Percentiles rank a stretch among this genome's conserved stretches.
Evolutionary conservation across 768 basidiomycete species (phyloP).

Genomic region (Suillus bovinus): DNA sequence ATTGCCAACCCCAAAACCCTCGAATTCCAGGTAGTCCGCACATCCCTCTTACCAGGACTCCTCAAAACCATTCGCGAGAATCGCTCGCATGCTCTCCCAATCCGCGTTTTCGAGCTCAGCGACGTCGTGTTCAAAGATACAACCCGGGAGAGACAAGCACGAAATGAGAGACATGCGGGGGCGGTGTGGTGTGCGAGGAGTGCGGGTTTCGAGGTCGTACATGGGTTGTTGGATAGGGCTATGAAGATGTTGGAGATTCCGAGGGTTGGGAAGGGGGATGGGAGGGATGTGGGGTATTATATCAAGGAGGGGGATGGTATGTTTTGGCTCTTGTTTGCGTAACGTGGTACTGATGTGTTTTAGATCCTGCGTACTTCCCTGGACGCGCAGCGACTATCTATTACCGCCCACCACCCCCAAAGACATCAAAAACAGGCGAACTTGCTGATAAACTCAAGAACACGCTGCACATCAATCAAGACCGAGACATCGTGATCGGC

Average conservation of each 20-base stretch:
- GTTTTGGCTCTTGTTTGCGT: slow-evolving; percentile 23
- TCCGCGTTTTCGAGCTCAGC: slow-evolving; percentile 91
- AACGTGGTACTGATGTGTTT: slow-evolving; percentile 8
- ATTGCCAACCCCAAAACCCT: slow-evolving; percentile 97
- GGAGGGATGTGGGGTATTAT: slow-evolving; percentile 81
- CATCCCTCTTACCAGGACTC: slow-evolving; percentile 92
- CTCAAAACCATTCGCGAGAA: slow-evolving; percentile 98
- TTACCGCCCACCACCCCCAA: slow-evolving; percentile 58
- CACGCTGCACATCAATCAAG: slow-evolving; percentile 33
- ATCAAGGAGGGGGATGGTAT: slow-evolving; percentile 83
- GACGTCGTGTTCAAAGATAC: slow-evolving; percentile 92
- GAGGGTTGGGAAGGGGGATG: slow-evolving; percentile 60
- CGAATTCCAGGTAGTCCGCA: slow-evolving; percentile 98
- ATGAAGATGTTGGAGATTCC: slow-evolving; percentile 97
- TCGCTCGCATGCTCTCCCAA: slow-evolving; percentile 86
- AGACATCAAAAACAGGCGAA: slow-evolving; percentile 10
- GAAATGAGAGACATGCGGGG: slow-evolving; percentile 85
- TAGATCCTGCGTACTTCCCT: slow-evolving; percentile 94
- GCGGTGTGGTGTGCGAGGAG: slow-evolving; percentile 97
- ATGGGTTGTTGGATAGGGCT: slow-evolving; percentile 89
- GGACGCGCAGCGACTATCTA: slow-evolving; percentile 91
- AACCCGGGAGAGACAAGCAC: slow-evolving; percentile 74
- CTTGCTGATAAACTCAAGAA: slow-evolving; percentile 46
- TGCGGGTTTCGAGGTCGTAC: slow-evolving; percentile 95
- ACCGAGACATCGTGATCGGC: slow-evolving; percentile 75